Evolutionary conservation across 1,284 basidiomycete species (phyloP), one percentile per base, ranked within the genome.

Genomic region (Porodaedalea pini): DNA sequence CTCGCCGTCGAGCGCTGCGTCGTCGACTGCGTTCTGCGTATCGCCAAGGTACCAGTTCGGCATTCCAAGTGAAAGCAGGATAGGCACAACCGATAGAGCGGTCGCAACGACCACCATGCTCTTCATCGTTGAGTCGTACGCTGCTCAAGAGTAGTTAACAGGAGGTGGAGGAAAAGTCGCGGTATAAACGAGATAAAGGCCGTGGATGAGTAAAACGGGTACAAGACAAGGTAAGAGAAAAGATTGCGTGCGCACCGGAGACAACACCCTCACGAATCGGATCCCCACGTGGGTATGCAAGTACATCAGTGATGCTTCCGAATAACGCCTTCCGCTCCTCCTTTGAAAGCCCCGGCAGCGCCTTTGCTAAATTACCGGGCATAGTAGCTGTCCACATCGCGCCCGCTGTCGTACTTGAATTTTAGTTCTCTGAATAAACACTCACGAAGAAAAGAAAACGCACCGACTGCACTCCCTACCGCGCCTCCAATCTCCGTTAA

Each of bases 401-500:
- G 8, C 79, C 80, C 51, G 80, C 80, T 80, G 60, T 8, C 7
- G 3, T 21, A 25, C 15, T 29, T 34, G 17, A 37, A 40, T 17
- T 25, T 32, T 4, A 47, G n/a, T 15, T 17, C 15, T 10, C 41
- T 10, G 25, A 45, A 15, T 2, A 2, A 27, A 27, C 15, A 45
- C 15, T 25, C 15, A 34, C 13, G 13, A 32, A 15, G 48, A 13
- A 25, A 44, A n/a, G n/a, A 32, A 54, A 39, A 72, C 77, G 7
- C 57, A 82, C 80, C 79, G 49, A 86, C 76, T 5, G 86, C 86
- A 25, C 75, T 79, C n/a, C 90, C 88, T 17, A 89, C 77, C 0
- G 82, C 81, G 17, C 84, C 85, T 45, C 90, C 90, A 60, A 91
- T 85, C 69, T 93, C 90, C 8, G 88, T 86, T 64, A 90, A 79